Percentiles rank a stretch among this genome's conserved stretches.
Conservation (phyloP, 2,329 filamentous ascomycete species). For the Apiospora arundinis region DNA sequence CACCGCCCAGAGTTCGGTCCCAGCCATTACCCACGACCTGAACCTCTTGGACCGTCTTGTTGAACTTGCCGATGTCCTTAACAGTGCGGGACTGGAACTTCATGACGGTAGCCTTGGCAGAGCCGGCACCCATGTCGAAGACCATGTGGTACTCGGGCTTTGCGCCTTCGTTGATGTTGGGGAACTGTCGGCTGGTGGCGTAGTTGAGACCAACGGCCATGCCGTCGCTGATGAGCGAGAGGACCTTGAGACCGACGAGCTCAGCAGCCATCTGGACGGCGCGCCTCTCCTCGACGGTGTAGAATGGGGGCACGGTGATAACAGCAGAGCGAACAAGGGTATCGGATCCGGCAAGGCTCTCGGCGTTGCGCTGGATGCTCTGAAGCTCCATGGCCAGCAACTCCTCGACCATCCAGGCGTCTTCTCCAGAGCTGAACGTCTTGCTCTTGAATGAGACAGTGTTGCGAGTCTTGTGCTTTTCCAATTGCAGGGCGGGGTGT, state of each 20-base stretch:
- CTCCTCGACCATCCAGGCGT: constrained; percentile 84
- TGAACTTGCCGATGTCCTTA: constrained; percentile 91
- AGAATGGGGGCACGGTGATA: constrained; percentile 89
- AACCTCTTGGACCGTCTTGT: constrained; percentile 98
- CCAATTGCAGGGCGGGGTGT: constrained; percentile 79
- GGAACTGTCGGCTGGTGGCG: constrained; percentile 88
- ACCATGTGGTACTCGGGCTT: constrained; percentile 92
- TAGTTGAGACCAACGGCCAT: constrained; percentile 95
- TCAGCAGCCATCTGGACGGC: constrained; percentile 85
- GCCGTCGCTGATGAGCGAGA: constrained; percentile 86
- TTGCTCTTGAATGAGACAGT: constrained; percentile 85
- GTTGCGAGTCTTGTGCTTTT: constrained; percentile 62
- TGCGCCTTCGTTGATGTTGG: constrained; percentile 78
- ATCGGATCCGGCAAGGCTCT: constrained; percentile 78
- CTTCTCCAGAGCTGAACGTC: constrained; percentile 65
- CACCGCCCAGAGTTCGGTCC: constrained; percentile 89
- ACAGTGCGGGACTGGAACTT: constrained; percentile 88
- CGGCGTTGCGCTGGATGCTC: constrained; percentile 88
- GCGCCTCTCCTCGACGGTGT: constrained; percentile 87
- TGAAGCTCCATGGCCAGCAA: constrained; percentile 95
- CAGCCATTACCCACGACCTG: constrained; percentile 85
- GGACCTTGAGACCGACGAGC: constrained; percentile 84
- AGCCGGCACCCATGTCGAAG: constrained; percentile 98
- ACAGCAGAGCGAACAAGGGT: constrained; percentile 80
- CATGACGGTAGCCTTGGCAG: constrained; percentile 86